These are phyloP conservation scores for Blastocystis sp. DNA, from an alignment of 352 stramenopile genomes.

Conservation along the genomic window DNA sequence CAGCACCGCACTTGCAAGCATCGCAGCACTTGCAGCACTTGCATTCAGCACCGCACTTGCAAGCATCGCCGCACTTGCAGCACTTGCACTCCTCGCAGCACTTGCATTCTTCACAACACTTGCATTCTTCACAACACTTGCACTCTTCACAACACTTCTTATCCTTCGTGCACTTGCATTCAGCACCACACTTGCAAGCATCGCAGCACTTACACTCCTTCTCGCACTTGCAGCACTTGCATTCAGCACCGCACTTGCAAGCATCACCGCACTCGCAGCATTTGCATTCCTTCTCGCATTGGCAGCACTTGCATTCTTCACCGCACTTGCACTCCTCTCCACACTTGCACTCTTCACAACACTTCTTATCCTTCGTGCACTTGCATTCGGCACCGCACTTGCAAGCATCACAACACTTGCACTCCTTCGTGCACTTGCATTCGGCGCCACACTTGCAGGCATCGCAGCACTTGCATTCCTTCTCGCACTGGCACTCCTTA, in stretches of 20 bases:
- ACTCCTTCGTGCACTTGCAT: neutral
- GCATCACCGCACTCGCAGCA: neutral
- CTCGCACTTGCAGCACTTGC: slow-evolving; percentile 8
- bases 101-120: neutral
- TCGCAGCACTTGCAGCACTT: neutral
- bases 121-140: neutral
- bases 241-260: neutral
- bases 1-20: neutral
- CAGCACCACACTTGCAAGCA: too few species aligned
- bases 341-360: neutral
- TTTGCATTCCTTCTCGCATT: neutral
- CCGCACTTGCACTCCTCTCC: neutral
- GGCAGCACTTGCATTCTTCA: neutral
- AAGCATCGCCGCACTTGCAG: neutral
- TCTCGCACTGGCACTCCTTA: neutral
- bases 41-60: neutral
- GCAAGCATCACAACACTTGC: neutral
- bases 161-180: slow-evolving; percentile 3
- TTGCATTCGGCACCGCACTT: neutral
- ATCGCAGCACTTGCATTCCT: slow-evolving; percentile 5
- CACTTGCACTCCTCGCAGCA: slow-evolving; percentile 13
- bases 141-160: too few species aligned
- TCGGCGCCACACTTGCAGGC: neutral
- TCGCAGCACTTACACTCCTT: neutral
- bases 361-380: neutral